These are phyloP conservation scores for Cyclocybe cylindracea DNA, from an alignment of 768 basidiomycete genomes.

Conservation along the genomic window DNA sequence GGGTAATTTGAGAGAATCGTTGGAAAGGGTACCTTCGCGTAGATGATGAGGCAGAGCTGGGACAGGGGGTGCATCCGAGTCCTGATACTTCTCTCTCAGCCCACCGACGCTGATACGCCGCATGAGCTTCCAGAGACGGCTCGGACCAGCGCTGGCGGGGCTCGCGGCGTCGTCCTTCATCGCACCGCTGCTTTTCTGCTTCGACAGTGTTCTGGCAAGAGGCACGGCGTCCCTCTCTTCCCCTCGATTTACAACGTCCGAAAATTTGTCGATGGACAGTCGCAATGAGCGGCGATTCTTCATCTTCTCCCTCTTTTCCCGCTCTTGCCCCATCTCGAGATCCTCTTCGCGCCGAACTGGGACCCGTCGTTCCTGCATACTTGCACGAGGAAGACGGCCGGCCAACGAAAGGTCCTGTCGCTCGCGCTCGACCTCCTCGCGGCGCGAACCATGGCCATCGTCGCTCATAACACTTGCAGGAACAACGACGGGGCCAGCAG, in stretches of 20 bases:
- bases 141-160: slow-evolving; percentile 27
- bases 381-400: slow-evolving; percentile 15
- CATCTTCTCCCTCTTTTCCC: slow-evolving; percentile 10
- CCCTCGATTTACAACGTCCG: slow-evolving; percentile 5
- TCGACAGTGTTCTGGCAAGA: not conserved
- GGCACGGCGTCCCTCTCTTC: not conserved
- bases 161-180: not conserved
- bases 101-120: slow-evolving; percentile 69
- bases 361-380: slow-evolving; percentile 34
- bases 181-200: not conserved
- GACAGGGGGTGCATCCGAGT: slow-evolving; percentile 48
- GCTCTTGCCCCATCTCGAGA: slow-evolving; percentile 12
- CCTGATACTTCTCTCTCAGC: slow-evolving; percentile 54
- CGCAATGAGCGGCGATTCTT: slow-evolving; percentile 25
- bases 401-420: not conserved
- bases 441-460: not conserved
- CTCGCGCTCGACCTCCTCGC: not conserved
- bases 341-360: slow-evolving; percentile 14
- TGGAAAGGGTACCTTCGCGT: not conserved
- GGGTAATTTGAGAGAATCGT: not conserved
- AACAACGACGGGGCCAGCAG: slow-evolving; percentile 15
- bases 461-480: slow-evolving; percentile 8
- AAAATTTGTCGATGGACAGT: slow-evolving; percentile 33
- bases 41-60: slow-evolving; percentile 57
- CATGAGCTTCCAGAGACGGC: slow-evolving; percentile 67